Conservation (phyloP, 805 yeast species). For the Danielia oregonensis region DNA sequence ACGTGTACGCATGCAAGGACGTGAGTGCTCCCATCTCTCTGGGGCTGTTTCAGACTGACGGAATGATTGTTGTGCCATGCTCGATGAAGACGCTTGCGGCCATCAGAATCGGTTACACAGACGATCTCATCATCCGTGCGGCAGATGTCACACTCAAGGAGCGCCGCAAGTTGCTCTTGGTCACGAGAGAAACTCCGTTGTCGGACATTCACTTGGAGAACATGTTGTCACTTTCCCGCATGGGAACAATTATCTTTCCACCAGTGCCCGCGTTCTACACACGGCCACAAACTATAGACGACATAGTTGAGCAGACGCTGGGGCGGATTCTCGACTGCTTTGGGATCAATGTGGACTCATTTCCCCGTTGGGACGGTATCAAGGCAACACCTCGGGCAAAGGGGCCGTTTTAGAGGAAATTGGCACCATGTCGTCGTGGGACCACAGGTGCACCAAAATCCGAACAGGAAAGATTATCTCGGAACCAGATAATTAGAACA, state of each 20-base stretch:
- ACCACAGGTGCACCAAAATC: too few relatives aligned
- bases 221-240: slow-evolving; percentile 17
- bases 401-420: too few relatives aligned
- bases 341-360: slow-evolving; percentile 16
- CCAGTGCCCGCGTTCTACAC: slow-evolving; percentile 27
- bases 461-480: too few relatives aligned
- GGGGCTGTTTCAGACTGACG: slow-evolving; percentile 26
- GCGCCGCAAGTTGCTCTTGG: slow-evolving; percentile 18
- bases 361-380: slow-evolving; percentile 26
- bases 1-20: slow-evolving; percentile 17
- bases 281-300: slow-evolving; percentile 18
- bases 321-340: slow-evolving; percentile 23
- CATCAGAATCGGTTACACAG: slow-evolving; percentile 23
- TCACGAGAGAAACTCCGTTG: slow-evolving; percentile 25
- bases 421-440: too few relatives aligned
- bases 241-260: slow-evolving; percentile 21
- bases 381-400: too few relatives aligned
- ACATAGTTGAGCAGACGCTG: slow-evolving; percentile 20
- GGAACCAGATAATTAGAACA: too few relatives aligned
- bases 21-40: slow-evolving; percentile 24
- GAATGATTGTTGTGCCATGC: slow-evolving; percentile 28
- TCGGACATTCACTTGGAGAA: slow-evolving; percentile 24
- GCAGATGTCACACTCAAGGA: slow-evolving; percentile 27
- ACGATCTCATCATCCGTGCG: slow-evolving; percentile 23
- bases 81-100: slow-evolving; percentile 26